Percentiles rank a stretch among this genome's conserved stretches.
Evolutionary conservation across 2,329 filamentous ascomycete species (phyloP).

Genomic region (Incumbomyces lentus): DNA sequence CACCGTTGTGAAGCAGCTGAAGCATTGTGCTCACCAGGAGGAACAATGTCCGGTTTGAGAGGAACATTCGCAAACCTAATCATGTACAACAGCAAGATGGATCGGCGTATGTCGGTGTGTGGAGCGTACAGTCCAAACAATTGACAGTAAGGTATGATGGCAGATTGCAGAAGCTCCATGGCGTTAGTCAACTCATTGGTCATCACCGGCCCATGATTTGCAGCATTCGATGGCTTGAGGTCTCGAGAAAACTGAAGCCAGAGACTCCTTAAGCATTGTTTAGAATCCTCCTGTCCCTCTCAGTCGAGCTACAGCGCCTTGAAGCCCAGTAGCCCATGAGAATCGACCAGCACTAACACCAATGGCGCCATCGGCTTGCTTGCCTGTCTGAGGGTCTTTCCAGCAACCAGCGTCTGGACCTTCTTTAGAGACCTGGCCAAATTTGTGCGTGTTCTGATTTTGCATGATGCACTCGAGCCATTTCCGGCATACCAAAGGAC

Average conservation of each 20-base stretch:
- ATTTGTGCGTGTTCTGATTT: constrained; percentile 57
- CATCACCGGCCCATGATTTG: not conserved
- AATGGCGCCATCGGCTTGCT: constrained; percentile 40
- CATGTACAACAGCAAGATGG: too few relatives aligned
- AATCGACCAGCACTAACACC: constrained; percentile 46
- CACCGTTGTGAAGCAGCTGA: too few relatives aligned
- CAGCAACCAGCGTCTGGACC: constrained; percentile 49
- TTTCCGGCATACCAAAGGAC: constrained; percentile 45
- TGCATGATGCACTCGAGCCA: constrained; percentile 54
- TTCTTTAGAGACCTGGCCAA: constrained; percentile 39
- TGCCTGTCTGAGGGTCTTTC: constrained; percentile 42
- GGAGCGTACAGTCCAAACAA: too few relatives aligned
- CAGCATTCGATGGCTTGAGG: not conserved
- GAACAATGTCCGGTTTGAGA: too few relatives aligned
- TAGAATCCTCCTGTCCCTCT: constrained; percentile 47
- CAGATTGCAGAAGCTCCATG: not conserved
- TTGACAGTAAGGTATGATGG: too few relatives aligned
- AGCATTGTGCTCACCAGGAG: too few relatives aligned
- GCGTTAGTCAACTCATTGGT: not conserved
- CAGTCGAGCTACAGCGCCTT: constrained; percentile 49
- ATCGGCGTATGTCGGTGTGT: too few relatives aligned
- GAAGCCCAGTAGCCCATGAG: constrained; percentile 47
- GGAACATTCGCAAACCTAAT: too few relatives aligned
- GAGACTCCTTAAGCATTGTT: not conserved
- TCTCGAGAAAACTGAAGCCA: not conserved